Evolutionary conservation across 2,329 filamentous ascomycete genomes (phyloP), one percentile per base, ranked within the genome.

Genomic region (Achaetomium macrosporum): DNA sequence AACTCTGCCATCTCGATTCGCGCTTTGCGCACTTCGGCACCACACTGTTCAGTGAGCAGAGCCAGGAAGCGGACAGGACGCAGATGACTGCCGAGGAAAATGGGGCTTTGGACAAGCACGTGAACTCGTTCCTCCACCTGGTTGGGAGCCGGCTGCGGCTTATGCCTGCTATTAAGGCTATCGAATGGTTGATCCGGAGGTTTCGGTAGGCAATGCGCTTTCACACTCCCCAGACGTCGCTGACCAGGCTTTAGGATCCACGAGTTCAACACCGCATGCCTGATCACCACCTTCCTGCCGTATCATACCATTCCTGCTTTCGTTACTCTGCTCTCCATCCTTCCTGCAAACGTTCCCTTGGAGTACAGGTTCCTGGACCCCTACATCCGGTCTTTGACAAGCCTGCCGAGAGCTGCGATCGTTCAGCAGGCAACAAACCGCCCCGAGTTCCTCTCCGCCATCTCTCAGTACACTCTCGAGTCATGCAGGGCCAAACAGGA

Each of bases 21-120:
- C 83, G 90, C 54, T 97, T 96, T 64, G 66, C 77, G 13, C 76
- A 78, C 35, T 99, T 92, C 66, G 79, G 82, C 56, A 76, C 79
- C 53, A 91, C 83, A 50, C 77, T 99, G 52, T 99, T 97, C 77
- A 95, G 88, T 74, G 88, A 93, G 63, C 88, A 96, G 73, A 96
- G 92, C 72, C 91, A 90, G 68, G 79, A 82, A 57, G 85, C 96
- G 66, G 93, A 99, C 68, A 82, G 93, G 50, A 86, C 83, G 19
- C 86, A 93, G 71, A 86, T 97, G 80, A 91, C 85, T 15, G 77
- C 79, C 30, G 76, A 78, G 55, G 88, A 97, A 68, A 97, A 96
- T 71, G 78, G 82, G 60, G 86, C 90, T 65, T 75, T 99, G 51
- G 83, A 96, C 68, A 76, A 63, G 46, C 85, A 85, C 52, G 72